Base-by-base conservation (phyloP, 2,329 filamentous ascomycete genomes). In the Fusarium sp. region DNA sequence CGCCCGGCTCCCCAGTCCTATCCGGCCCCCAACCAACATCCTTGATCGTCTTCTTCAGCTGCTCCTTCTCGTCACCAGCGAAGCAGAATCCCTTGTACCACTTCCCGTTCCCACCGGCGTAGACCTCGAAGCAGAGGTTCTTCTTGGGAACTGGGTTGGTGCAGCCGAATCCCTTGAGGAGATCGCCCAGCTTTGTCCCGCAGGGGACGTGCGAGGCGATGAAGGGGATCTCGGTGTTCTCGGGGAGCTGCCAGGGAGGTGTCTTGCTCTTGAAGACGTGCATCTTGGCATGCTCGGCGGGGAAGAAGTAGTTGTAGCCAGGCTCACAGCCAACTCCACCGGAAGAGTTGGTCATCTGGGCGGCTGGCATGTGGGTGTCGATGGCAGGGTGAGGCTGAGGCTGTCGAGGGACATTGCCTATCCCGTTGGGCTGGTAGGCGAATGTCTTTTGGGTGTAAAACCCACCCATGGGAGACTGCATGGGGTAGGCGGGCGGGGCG, bases 261-360 rank as follows among this genome's bases (percentile, higher is more conserved):
- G 79, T 83, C 17, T 80, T 75, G 10, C 85, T 84, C 71, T 86
- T 86, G 79, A 92, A 85, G 4, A 92, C 83, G 73, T 91, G 89
- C 8, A 91, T 82, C 71, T 89, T 91, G 33, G 88, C 89, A 78
- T 91, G 88, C 70, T 88, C 84, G 0, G 82, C 75, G 0, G 88
- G 86, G 80, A 91, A 92, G 76, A 91, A 87, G 80, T 91, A 90
- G 81, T 90, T 89, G 82, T 91, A 92, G 2, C 89, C 90, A 0
- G 88, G 88, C 74, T 91, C 90, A 68, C 87, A 87, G 44, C 89
- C 88, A 1, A 87, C 83, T 24, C 89, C 89, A 51, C 90, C 88
- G 0, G 87, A 88, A 0, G 86, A 85, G 80, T 91, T 90, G 55
- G 84, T 85, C 81, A 92, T 82, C 71, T 89, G 87, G 31, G 86